A percentile compares a stretch with the other conserved stretches of the same genome.
Conservation (phyloP, 257 asterid genomes). For the Orobanche coerulescens region DNA sequence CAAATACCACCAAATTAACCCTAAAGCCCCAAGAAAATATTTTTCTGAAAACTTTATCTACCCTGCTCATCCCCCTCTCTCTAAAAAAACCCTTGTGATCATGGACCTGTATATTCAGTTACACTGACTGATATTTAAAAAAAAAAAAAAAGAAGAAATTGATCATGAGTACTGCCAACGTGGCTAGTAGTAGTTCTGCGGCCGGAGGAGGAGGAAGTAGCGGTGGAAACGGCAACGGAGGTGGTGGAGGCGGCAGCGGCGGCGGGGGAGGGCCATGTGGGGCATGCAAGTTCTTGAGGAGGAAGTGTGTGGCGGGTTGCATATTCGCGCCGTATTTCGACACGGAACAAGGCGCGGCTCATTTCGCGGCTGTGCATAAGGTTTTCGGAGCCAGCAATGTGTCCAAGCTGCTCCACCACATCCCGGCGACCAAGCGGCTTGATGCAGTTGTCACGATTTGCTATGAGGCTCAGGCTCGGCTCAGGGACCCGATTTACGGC, state of each 20-base stretch:
- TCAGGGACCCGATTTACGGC: slow-evolving; percentile 87
- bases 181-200: slow-evolving; percentile 29
- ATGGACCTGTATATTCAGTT: not conserved
- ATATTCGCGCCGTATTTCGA: slow-evolving; percentile 91
- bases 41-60: slow-evolving; percentile 4
- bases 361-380: slow-evolving; percentile 94
- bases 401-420: slow-evolving; percentile 74
- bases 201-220: slow-evolving; percentile 25
- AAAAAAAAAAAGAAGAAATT: not conserved
- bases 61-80: slow-evolving; percentile 2
- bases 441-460: slow-evolving; percentile 88
- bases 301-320: slow-evolving; percentile 86
- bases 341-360: slow-evolving; percentile 94
- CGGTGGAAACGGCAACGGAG: slow-evolving; percentile 20
- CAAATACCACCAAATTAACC: slow-evolving; percentile 62
- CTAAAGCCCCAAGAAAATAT: slow-evolving; percentile 28
- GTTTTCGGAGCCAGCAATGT: slow-evolving; percentile 98
- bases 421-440: slow-evolving; percentile 64
- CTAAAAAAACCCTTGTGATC: slow-evolving; percentile 8
- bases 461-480: slow-evolving; percentile 85
- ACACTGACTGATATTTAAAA: no score
- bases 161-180: slow-evolving; percentile 47
- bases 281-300: slow-evolving; percentile 93
- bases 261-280: slow-evolving; percentile 88
- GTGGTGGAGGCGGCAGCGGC: slow-evolving; percentile 25